These are phyloP conservation scores for Pyrenula massariospora DNA, from an alignment of 495 filamentous ascomycete species.

Conservation along the genomic window DNA sequence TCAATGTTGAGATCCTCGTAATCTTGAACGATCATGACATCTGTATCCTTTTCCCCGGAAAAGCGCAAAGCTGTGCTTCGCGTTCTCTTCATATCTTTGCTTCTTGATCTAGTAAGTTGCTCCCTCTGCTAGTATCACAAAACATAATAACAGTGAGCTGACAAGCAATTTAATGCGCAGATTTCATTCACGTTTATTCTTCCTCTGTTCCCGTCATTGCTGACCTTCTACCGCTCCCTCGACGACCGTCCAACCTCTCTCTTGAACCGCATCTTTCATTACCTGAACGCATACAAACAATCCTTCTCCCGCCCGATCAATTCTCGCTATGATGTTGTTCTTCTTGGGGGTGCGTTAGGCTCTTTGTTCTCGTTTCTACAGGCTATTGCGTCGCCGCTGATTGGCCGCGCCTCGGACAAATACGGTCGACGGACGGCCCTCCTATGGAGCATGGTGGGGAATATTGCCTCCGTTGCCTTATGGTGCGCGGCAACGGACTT, in stretches of 20 bases:
- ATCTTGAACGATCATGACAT: too few species aligned
- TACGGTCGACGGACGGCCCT: conserved; percentile 83
- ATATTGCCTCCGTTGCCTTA: conserved; percentile 81
- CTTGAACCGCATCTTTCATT: conserved; percentile 65
- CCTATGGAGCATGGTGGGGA: conserved; percentile 88
- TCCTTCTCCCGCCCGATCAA: conserved; percentile 89
- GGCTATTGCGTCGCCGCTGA: conserved; percentile 83
- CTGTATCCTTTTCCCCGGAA: conserved; percentile 6
- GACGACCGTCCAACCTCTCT: conserved; percentile 46
- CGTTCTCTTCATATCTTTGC: conserved; percentile 61
- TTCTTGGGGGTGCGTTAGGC: conserved; percentile 88
- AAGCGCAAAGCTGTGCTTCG: conserved; percentile 70
- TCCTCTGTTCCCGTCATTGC: conserved; percentile 84
- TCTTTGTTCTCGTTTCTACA: conserved; percentile 90
- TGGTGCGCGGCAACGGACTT: conserved; percentile 93
- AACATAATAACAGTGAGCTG: neutral
- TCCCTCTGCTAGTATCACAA: neutral
- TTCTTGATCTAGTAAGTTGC: conserved; percentile 52
- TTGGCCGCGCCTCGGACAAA: conserved; percentile 77
- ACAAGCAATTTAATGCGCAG: too few species aligned
- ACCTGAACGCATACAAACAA: conserved; percentile 90
- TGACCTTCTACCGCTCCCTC: conserved; percentile 82
- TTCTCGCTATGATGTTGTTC: conserved; percentile 90
- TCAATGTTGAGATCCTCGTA: too few species aligned
- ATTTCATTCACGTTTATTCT: conserved; percentile 96